These are phyloP conservation scores for Naganishia kalamii DNA, from an alignment of 768 basidiomycete species.

Conservation along the genomic window DNA sequence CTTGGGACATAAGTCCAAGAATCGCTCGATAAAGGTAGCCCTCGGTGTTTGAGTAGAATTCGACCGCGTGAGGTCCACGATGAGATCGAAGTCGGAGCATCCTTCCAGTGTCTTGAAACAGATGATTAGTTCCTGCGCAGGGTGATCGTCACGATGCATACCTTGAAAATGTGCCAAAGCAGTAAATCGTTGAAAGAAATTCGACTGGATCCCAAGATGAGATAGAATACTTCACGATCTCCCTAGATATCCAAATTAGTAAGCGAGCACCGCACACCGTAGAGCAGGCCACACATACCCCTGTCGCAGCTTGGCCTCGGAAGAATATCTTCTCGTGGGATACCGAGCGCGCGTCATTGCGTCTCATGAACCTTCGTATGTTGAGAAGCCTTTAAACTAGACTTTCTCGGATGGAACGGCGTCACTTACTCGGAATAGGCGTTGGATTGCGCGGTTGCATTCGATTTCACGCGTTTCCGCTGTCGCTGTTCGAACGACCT, in stretches of 20 bases:
- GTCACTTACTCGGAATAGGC: constrained; percentile 40
- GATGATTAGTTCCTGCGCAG: background rate
- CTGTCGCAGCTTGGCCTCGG: background rate
- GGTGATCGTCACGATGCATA: background rate
- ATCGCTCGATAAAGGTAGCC: constrained; percentile 3
- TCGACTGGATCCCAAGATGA: constrained; percentile 10
- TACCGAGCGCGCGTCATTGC: constrained; percentile 28
- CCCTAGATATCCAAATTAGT: background rate
- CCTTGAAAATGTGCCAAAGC: constrained; percentile 19
- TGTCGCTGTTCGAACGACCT: constrained; percentile 23
- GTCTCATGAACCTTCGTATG: constrained; percentile 33
- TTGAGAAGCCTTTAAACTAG: constrained; percentile 4
- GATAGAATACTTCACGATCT: constrained; percentile 13
- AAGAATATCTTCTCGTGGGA: constrained; percentile 4
- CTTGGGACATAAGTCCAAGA: constrained; percentile 14
- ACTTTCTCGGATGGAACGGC: background rate
- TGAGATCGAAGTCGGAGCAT: constrained; percentile 7
- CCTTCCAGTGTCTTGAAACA: constrained; percentile 8
- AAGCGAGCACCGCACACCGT: background rate
- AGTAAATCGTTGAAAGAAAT: constrained; percentile 11
- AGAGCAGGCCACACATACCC: background rate
- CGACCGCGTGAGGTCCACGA: constrained; percentile 12
- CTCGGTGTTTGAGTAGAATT: constrained; percentile 11
- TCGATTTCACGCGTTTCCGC: constrained; percentile 22
- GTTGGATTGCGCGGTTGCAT: constrained; percentile 25